Base-by-base conservation (phyloP, 2,329 filamentous ascomycete genomes). In the Escovopsis sp. region DNA sequence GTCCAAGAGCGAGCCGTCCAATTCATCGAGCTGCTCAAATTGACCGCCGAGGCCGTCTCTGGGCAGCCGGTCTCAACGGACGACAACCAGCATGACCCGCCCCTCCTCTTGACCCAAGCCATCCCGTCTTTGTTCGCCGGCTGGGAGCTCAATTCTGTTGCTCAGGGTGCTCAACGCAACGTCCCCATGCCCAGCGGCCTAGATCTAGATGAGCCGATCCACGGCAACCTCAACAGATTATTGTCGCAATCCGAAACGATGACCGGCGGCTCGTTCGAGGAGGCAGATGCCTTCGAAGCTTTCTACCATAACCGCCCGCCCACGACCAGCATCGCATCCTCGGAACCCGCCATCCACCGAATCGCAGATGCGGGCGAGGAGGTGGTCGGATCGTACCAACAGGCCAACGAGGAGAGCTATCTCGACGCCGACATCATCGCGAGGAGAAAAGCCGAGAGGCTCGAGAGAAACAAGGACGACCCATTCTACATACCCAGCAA, bases 1-100 rank as follows among this genome's bases (percentile, higher is more conserved):
- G 86, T 98, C 4, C 90, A 98, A 57, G 90, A 96, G 55, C 75
- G 90, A 38, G 80, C 87, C 3, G 87, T 94, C 2, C 87, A 94
- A 51, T 92, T 94, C 47, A 70, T 86, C 0, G 90, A 98, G 52
- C 66, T 96, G 11, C 72, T 96, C 48, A 85, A 85, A 39, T 66
- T 98, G 31, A 85, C 84, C 2, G 76, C 77, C 1, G 90, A 98
- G 59, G 86, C 88, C 12, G 72, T 73, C 3, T 70, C 76, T 8
- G 75, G 68, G 2, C 80, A 87, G 41, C 66, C 71, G 10, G 61
- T 70, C 12, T 68, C 68, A 1, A 68, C 63, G 1, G 67, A 68
- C 23, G 59, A 65, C 2, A 43, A 60, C 4, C 57, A 66, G 17
- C 69, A 76, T 44, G 79, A 90, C 42, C 69, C 83, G 9, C 90